phyloP scores from a whole-genome alignment of 805 yeast species.

The Priceomyces haplophilus region DNA sequence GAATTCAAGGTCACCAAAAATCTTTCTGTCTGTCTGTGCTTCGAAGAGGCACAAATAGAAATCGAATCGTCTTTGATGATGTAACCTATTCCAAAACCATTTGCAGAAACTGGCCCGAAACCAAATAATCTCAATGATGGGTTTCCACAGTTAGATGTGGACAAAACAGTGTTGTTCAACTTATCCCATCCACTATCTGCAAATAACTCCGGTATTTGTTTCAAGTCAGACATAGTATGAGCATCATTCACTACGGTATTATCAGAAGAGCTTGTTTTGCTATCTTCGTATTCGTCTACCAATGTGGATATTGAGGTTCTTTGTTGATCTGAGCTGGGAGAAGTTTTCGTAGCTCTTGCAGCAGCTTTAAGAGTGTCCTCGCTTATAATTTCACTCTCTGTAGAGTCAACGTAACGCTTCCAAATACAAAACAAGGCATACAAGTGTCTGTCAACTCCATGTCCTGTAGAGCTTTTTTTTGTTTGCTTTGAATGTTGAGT shows the following conservation, averaged over 20 bases:
- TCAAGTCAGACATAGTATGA: slow-evolving; percentile 17
- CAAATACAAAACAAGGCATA: slow-evolving; percentile 86
- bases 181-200: slow-evolving; percentile 88
- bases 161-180: slow-evolving; percentile 72
- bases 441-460: slow-evolving; percentile 90
- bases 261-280: slow-evolving; percentile 23
- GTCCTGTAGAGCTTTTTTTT: slow-evolving; percentile 64
- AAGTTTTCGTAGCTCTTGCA: slow-evolving; percentile 17
- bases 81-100: slow-evolving; percentile 59
- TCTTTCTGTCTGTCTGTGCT: slow-evolving; percentile 58
- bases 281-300: slow-evolving; percentile 14
- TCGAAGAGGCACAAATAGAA: slow-evolving; percentile 54
- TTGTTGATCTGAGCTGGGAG: slow-evolving; percentile 17
- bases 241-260: slow-evolving; percentile 25
- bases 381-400: slow-evolving; percentile 9
- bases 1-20: slow-evolving; percentile 52
- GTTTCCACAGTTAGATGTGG: slow-evolving; percentile 62
- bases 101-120: slow-evolving; percentile 56
- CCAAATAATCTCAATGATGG: slow-evolving; percentile 58
- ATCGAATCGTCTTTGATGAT: slow-evolving; percentile 51
- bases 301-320: slow-evolving; percentile 14
- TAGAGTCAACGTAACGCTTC: slow-evolving; percentile 55
- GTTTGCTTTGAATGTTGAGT: slow-evolving; percentile 65
- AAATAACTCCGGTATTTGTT: slow-evolving; percentile 65
- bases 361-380: slow-evolving; percentile 8